Conservation (phyloP, 352 stramenopile genomes). For the Aphanomyces euteiches region DNA sequence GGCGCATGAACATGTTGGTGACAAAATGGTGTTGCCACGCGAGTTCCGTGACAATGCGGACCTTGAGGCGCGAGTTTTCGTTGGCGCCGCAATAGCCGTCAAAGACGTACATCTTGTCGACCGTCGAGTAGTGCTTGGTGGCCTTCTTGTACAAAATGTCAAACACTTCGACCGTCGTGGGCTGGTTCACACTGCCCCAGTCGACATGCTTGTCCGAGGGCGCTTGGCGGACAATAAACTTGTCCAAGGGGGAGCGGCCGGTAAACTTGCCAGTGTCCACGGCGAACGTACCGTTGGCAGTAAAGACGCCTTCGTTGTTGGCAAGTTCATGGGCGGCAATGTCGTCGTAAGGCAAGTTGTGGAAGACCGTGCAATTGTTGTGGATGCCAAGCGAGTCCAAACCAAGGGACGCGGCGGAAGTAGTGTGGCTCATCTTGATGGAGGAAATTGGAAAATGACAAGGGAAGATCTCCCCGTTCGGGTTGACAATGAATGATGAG, state of each 20-base stretch:
- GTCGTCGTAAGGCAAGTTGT: conserved; percentile 53
- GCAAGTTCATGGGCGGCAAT: conserved; percentile 46
- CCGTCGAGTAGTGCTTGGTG: conserved; percentile 46
- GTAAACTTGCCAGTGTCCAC: conserved; percentile 66
- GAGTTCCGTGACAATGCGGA: conserved; percentile 55
- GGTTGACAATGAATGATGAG: neutral
- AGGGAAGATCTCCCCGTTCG: neutral
- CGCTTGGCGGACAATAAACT: conserved; percentile 57
- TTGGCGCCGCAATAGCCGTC: conserved; percentile 60
- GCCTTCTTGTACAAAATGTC: conserved; percentile 47
- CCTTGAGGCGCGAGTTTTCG: conserved; percentile 53
- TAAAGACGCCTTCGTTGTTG: conserved; percentile 52
- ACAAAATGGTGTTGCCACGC: conserved; percentile 66
- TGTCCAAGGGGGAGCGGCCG: conserved; percentile 55
- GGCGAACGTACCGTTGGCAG: conserved; percentile 58
- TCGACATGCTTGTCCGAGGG: conserved; percentile 49
- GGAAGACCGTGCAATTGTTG: conserved; percentile 43
- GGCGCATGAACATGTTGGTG: conserved; percentile 70
- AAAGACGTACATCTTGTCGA: conserved; percentile 61
- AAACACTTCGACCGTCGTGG: conserved; percentile 51
- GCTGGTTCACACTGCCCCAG: conserved; percentile 57
- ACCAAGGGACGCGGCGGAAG: conserved; percentile 46
- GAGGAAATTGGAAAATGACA: neutral
- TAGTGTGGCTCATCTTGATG: conserved; percentile 55
- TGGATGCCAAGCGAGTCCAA: conserved; percentile 46